phyloP scores from a whole-genome alignment of 2,329 filamentous ascomycete genomes.

The Penicillium concentricum region DNA sequence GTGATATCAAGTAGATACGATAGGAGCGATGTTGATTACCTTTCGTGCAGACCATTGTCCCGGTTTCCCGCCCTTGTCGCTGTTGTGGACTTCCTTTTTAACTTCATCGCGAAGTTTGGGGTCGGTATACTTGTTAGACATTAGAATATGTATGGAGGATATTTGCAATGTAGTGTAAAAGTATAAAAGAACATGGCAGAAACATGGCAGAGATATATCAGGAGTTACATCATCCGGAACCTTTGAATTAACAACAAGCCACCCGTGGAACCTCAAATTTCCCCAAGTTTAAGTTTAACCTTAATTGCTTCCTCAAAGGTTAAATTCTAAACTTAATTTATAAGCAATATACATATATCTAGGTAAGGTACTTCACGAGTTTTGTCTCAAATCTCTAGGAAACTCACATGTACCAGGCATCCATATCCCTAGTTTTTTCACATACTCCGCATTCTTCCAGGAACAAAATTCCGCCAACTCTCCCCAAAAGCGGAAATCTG shows the following conservation, averaged over 20 bases:
- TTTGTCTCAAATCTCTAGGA: too few relatives aligned
- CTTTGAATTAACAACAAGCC: too few relatives aligned
- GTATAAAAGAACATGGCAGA: too few relatives aligned
- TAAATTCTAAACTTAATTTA: too few relatives aligned
- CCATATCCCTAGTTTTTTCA: neutral
- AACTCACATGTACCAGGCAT: too few relatives aligned
- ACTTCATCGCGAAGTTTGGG: slow-evolving; percentile 48
- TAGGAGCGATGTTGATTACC: slow-evolving; percentile 22
- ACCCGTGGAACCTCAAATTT: neutral
- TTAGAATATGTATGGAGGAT: slow-evolving; percentile 33
- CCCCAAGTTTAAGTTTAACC: neutral
- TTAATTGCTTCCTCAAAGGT: neutral
- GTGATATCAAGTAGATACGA: neutral
- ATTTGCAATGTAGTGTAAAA: neutral
- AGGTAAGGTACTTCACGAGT: too few relatives aligned
- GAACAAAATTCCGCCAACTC: neutral
- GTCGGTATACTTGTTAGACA: slow-evolving; percentile 50
- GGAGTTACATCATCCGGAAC: neutral
- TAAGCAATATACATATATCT: too few relatives aligned
- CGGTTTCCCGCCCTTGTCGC: slow-evolving; percentile 49
- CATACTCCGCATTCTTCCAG: too few relatives aligned
- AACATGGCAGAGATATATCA: too few relatives aligned
- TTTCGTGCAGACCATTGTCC: slow-evolving; percentile 53
- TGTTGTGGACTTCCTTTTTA: slow-evolving; percentile 47
- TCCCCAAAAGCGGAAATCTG: too few relatives aligned